Conservation (phyloP, 192 early-diverging fungal genomes). For the Backusella psychrophila region DNA sequence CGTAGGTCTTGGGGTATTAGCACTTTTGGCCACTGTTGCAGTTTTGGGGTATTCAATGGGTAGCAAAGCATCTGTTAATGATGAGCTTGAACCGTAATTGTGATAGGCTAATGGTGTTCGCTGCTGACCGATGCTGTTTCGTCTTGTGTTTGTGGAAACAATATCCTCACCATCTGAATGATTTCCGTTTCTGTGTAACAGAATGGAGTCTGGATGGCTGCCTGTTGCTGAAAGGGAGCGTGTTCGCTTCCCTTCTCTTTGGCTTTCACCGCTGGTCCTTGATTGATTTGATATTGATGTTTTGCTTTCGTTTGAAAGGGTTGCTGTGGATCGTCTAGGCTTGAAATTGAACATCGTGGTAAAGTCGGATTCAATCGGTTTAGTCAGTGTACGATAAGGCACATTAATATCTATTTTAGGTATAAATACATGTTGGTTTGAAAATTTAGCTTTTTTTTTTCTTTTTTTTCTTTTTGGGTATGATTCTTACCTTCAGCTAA, state of each 20-base stretch:
- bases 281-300: neutral
- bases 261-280: neutral
- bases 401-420: conserved; percentile 27
- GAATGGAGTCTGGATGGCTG: neutral
- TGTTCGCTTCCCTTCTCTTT: neutral
- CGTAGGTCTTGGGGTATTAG: conserved; percentile 18
- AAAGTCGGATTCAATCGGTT: conserved; percentile 35
- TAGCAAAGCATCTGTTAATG: conserved; percentile 24
- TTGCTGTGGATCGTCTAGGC: conserved; percentile 9
- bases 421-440: neutral
- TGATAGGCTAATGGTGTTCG: neutral
- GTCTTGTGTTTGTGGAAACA: neutral
- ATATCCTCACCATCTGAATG: conserved; percentile 10
- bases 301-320: neutral
- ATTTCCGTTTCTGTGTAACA: neutral
- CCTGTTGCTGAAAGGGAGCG: neutral
- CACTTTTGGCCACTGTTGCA: neutral
- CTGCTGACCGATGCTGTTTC: conserved; percentile 1
- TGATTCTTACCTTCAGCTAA: conserved; percentile 25
- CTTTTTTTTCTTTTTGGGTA: neutral
- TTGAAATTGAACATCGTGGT: conserved; percentile 31
- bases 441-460: neutral
- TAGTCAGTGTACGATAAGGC: conserved; percentile 21
- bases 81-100: conserved; percentile 10
- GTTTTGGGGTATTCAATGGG: conserved; percentile 17